Evolutionary conservation across 225 moss, liverwort and hornwort genomes (phyloP).

Genomic region (Climacium dendroides): DNA sequence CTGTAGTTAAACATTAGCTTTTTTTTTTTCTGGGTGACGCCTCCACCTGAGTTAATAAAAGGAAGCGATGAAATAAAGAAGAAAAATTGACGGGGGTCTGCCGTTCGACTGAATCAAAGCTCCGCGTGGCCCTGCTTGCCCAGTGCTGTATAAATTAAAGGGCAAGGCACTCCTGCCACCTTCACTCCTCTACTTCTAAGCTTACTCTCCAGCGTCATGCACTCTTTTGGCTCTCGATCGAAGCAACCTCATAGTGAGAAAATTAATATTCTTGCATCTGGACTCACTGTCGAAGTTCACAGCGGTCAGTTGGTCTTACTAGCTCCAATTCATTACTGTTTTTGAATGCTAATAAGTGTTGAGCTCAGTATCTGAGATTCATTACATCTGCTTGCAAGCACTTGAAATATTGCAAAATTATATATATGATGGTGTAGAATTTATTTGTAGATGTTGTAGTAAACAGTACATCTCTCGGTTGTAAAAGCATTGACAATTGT

Average conservation of each 20-base stretch:
- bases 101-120: too few species aligned
- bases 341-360: too few species aligned
- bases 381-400: too few species aligned
- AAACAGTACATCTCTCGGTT: neutral
- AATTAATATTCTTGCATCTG: neutral
- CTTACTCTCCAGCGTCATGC: neutral
- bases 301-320: neutral
- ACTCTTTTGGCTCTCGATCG: neutral
- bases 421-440: neutral
- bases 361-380: too few species aligned
- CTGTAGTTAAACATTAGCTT: neutral
- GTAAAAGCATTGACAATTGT: neutral
- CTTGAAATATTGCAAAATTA: too few species aligned
- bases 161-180: neutral
- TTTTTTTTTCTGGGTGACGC: neutral
- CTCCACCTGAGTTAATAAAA: neutral
- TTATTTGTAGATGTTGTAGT: neutral
- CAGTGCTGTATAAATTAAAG: too few species aligned
- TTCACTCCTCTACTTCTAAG: neutral
- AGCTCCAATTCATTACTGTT: neutral
- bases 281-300: neutral
- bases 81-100: too few species aligned
- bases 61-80: neutral
- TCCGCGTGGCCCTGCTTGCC: too few species aligned
- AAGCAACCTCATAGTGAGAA: neutral